Conservation (phyloP, 2,329 filamentous ascomycete species). For the Pyrenophora tritici-repentis region DNA sequence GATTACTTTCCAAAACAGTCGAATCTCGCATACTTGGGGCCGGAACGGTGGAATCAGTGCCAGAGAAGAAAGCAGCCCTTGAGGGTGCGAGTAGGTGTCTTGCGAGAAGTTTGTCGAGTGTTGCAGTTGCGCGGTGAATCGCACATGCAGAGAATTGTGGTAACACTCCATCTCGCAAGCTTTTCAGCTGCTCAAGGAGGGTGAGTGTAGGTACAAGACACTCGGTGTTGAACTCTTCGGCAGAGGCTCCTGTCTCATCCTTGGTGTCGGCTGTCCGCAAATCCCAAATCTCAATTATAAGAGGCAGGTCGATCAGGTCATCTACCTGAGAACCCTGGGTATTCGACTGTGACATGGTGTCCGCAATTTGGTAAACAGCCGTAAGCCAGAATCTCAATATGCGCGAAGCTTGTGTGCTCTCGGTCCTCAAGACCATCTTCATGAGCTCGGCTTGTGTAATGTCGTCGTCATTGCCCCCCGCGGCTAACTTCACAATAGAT, state of each 20-base stretch:
- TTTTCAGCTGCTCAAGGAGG: constrained; percentile 30
- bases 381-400: constrained; percentile 45
- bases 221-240: constrained; percentile 46
- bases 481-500: constrained; percentile 26
- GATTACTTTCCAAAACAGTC: constrained; percentile 22
- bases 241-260: constrained; percentile 36
- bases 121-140: constrained; percentile 16
- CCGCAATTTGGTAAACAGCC: constrained; percentile 26
- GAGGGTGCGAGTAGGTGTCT: constrained; percentile 52
- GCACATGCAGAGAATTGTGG: not conserved
- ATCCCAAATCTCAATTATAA: constrained; percentile 43
- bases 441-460: constrained; percentile 40
- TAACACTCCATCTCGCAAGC: constrained; percentile 1
- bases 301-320: constrained; percentile 27
- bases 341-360: not conserved
- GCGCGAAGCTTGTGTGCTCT: constrained; percentile 43
- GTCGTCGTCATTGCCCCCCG: constrained; percentile 22
- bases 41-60: constrained; percentile 2
- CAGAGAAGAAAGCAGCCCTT: constrained; percentile 44
- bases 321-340: not conserved
- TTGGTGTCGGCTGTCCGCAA: constrained; percentile 33
- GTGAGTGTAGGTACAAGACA: constrained; percentile 42
- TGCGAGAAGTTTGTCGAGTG: constrained; percentile 47
- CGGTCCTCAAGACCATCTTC: constrained; percentile 43
- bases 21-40: constrained; percentile 15